Evolutionary conservation across 352 stramenopile genomes (phyloP).

Genomic region (Pythium vanterpoolii): DNA sequence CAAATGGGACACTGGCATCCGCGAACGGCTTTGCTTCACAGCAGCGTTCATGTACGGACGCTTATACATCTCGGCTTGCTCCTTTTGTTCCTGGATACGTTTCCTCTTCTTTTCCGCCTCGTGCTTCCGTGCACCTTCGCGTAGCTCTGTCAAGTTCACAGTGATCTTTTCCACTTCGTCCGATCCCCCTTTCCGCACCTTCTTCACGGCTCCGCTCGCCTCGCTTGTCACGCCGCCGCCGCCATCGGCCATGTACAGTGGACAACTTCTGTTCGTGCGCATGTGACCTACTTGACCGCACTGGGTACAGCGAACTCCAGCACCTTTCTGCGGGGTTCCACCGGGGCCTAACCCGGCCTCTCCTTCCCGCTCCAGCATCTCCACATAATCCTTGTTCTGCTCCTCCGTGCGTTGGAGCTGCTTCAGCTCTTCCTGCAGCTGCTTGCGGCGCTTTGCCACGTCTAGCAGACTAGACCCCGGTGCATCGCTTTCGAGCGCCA

Average conservation of each 20-base stretch:
- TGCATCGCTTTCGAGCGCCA: conserved; percentile 62
- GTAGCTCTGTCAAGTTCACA: conserved; percentile 69
- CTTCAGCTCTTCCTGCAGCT: conserved; percentile 85
- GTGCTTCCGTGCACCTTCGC: conserved; percentile 72
- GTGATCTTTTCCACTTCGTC: conserved; percentile 53
- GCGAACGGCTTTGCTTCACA: conserved; percentile 71
- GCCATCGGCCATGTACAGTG: conserved; percentile 75
- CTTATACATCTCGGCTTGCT: conserved; percentile 81
- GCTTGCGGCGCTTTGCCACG: conserved; percentile 78
- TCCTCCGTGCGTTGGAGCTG: conserved; percentile 78
- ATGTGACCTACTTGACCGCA: conserved; percentile 80
- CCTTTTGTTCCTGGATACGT: conserved; percentile 63
- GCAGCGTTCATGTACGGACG: conserved; percentile 67
- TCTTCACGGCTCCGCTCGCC: conserved; percentile 45
- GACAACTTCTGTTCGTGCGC: conserved; percentile 80
- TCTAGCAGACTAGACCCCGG: conserved; percentile 50
- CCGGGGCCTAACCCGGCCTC: conserved; percentile 31
- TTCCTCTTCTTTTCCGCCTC: conserved; percentile 81
- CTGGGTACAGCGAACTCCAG: conserved; percentile 75
- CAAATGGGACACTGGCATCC: conserved; percentile 72
- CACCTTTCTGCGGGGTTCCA: conserved; percentile 42
- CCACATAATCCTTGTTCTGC: conserved; percentile 79
- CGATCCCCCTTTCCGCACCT: conserved; percentile 42
- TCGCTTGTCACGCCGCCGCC: conserved; percentile 10
- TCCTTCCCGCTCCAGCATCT: conserved; percentile 76